phyloP scores from a whole-genome alignment of 371 early-diverging fungal species.

The Circinella minor region DNA sequence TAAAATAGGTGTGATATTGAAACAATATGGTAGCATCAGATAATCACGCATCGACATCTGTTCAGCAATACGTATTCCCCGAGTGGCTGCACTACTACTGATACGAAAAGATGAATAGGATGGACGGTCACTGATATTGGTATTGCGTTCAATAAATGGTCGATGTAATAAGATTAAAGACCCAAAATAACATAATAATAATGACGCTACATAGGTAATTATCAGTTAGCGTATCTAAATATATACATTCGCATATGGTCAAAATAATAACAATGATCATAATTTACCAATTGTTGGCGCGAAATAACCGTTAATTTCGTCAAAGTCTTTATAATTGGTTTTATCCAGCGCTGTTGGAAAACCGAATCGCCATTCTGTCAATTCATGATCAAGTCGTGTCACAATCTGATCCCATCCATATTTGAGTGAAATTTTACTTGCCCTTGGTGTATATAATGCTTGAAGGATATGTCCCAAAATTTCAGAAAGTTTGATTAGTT shows the following conservation, averaged over 20 bases:
- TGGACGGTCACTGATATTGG: constrained; percentile 8
- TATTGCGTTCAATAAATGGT: constrained; percentile 46
- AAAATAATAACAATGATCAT: background rate
- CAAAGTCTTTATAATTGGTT: constrained; percentile 40
- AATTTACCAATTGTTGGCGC: constrained; percentile 47
- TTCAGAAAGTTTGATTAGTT: constrained; percentile 50
- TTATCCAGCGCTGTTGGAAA: constrained; percentile 41
- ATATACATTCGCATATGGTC: background rate
- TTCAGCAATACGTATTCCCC: constrained; percentile 46
- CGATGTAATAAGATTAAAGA: constrained; percentile 49
- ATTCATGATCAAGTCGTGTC: constrained; percentile 44
- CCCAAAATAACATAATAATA: constrained; percentile 44
- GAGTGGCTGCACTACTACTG: constrained; percentile 50
- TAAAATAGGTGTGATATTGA: constrained; percentile 47
- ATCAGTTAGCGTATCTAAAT: too few species aligned
- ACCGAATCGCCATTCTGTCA: constrained; percentile 53
- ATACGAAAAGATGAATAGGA: constrained; percentile 51
- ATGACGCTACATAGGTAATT: constrained; percentile 27
- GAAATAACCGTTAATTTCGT: constrained; percentile 41
- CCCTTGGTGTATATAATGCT: constrained; percentile 51
- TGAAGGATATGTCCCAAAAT: constrained; percentile 51
- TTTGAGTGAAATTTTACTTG: constrained; percentile 37
- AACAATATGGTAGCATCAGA: constrained; percentile 51
- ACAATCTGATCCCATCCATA: constrained; percentile 51
- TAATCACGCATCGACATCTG: constrained; percentile 46